Base-by-base conservation (phyloP, 2,329 filamentous ascomycete genomes). In the Exophiala phaeomuriformis region DNA sequence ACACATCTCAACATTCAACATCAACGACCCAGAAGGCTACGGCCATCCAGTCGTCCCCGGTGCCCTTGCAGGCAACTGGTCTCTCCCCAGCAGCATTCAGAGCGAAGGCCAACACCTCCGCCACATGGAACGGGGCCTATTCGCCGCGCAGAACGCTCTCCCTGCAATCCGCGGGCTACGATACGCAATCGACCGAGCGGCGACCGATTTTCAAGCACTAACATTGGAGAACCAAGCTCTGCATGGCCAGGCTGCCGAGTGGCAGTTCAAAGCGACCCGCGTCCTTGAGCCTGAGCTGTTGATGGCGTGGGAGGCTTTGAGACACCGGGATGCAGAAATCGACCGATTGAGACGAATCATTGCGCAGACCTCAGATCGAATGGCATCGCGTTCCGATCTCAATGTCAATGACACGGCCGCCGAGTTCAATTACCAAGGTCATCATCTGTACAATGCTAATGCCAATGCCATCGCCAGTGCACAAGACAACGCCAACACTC, bases 291-390 rank as follows among this genome's bases (percentile, higher is more conserved):
- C 33, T 7, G 40, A 45, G 37, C 49, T 51, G 27, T 6, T 30
- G 19, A 39, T 9, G 5, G 40, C 41, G 12, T 29, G 31, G 39
- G 48, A 32, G 36, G 39, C 32, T 3, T n/a, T 50, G 37, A 29
- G 48, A 12, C 39, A 42, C 12, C 31, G 41, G 4, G 49, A 51
- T 27, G 49, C 41, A 1, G 49, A 51, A 41, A 44, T 51, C n/a
- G 41, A 19, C 9, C 12, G 12, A 9, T 31, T 39, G 19, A 31
- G 41, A 12, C 3, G 28, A 3, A 37, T 40, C 39, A 28, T 41
- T 9, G 19, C 5, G 6, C 33, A 6, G 33, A 10, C 7, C 39
- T 41, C 39, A 28, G 28, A 3, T 5, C 19, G 19, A 19, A 19
- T 19, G 19, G 19, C 19, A 19, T 19, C 19, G 19, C 19, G 19